Conservation (phyloP, 23 red algal species). For the Gracilaria gracilis region DNA sequence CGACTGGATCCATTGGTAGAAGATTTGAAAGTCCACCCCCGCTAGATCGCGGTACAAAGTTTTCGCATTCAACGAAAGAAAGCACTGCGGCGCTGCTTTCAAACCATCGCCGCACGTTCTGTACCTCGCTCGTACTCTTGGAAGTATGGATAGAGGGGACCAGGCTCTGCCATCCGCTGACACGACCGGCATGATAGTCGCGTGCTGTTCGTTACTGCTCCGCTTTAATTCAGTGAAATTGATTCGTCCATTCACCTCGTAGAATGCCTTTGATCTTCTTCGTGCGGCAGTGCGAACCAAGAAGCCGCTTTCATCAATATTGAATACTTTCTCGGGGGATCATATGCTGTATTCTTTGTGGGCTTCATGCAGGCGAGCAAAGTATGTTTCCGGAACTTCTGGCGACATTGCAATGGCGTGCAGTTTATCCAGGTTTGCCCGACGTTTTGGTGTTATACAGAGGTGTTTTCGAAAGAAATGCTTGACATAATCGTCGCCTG, state of each 20-base stretch:
- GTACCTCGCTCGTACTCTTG: background rate
- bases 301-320: slow-evolving; percentile 49
- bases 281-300: background rate
- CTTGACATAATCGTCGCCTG: too few relatives aligned
- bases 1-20: background rate
- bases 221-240: slow-evolving; percentile 21
- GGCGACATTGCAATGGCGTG: slow-evolving; percentile 23
- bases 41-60: background rate
- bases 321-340: too few relatives aligned
- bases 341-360: slow-evolving; percentile 40
- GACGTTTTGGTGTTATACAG: background rate
- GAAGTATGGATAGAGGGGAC: background rate
- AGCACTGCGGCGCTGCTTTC: background rate
- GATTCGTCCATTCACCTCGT: background rate
- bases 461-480: background rate
- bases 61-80: background rate
- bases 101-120: background rate
- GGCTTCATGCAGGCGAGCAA: slow-evolving; percentile 1
- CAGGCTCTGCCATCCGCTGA: background rate
- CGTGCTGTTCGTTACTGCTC: background rate
- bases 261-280: background rate
- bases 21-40: background rate
- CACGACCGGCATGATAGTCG: slow-evolving; percentile 40
- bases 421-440: slow-evolving; percentile 5
- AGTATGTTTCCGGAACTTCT: slow-evolving; percentile 6